phyloP scores from a whole-genome alignment of 768 basidiomycete genomes.

The Agaricus sinodeliciosus region DNA sequence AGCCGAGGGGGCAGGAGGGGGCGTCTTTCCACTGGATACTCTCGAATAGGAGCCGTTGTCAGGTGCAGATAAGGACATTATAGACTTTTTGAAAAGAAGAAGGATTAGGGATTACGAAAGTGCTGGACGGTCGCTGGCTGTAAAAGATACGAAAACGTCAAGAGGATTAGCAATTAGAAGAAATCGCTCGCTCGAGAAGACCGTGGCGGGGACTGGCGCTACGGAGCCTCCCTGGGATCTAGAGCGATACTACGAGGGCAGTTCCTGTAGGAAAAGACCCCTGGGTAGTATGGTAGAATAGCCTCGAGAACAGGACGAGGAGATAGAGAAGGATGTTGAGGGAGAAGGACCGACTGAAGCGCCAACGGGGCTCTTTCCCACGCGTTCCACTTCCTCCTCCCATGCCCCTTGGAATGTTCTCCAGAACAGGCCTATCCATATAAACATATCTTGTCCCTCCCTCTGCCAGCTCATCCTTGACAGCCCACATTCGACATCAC shows the following conservation, averaged over 20 bases:
- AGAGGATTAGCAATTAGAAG: constrained; percentile 25
- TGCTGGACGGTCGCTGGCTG: constrained; percentile 20
- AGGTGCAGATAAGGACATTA: constrained; percentile 89
- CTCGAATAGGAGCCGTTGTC: constrained; percentile 80
- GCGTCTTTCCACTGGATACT: constrained; percentile 74
- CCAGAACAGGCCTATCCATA: constrained; percentile 8
- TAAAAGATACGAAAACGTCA: constrained; percentile 19
- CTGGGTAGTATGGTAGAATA: constrained; percentile 30
- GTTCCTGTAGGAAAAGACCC: constrained; percentile 35
- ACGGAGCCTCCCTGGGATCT: background rate
- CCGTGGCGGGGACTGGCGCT: background rate
- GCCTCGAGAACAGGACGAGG: constrained; percentile 51
- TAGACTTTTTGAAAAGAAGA: constrained; percentile 46
- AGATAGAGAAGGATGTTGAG: constrained; percentile 40
- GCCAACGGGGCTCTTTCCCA: constrained; percentile 27
- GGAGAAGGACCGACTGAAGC: constrained; percentile 22
- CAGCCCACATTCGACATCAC: background rate
- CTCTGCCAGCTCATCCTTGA: background rate
- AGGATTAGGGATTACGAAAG: constrained; percentile 78
- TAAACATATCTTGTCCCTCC: background rate
- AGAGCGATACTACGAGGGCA: constrained; percentile 23
- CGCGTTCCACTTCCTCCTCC: constrained; percentile 21
- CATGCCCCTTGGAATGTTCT: constrained; percentile 22
- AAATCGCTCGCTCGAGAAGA: constrained; percentile 25
- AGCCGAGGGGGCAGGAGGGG: constrained; percentile 85